Evolutionary conservation across 805 yeast species (phyloP), one percentile per base, ranked within the genome.

Genomic region (Wickerhamomyces bovis): DNA sequence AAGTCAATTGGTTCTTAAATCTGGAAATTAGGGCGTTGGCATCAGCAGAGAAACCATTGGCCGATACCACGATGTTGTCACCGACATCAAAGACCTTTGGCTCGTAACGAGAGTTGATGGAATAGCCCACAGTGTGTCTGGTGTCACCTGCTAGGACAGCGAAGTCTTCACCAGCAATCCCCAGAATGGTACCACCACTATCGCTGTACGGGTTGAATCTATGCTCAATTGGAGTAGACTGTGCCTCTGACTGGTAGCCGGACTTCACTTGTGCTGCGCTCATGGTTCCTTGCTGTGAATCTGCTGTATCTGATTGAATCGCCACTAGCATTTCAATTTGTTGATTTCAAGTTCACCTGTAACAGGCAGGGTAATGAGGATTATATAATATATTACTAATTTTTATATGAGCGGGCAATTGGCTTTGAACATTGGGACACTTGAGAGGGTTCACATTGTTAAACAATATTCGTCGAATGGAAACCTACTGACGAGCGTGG

Each of bases 61-160:
- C 97, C 2, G 95, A 81, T 70, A 94, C 77, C 54, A 86, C 77
- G 44, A 94, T 74, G 62, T 85, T 77, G 66, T 92, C 97, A 43
- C 97, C 98, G 49, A 88, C 85, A 55, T 83, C 79, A 59, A 87
- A 84, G 46, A 94, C 86, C 66, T 89, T 90, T 39, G 96, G 94
- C 65, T 88, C 94, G 65, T 85, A 83, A 62, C 99, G 81, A 10
- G 97, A 83, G 65, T 94, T 89, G 66, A 94, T 94, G 52, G 87
- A 82, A 69, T 89, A 94, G 20, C 97, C 99, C 18, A 85, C 83
- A 6, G 96, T 88, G 61, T 86, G 95, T 73, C 99, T 84, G n/a
- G 99, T 94, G 66, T 94, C 99, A 41, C 98, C 98, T 1, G 99
- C 99, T 51, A 94, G 74, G 31, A 94, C 94, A 18, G 96, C 97